Percentiles rank a stretch among this genome's conserved stretches.
phyloP scores from a whole-genome alignment of 1,139 yeast species.

The Taphrina confusa region DNA sequence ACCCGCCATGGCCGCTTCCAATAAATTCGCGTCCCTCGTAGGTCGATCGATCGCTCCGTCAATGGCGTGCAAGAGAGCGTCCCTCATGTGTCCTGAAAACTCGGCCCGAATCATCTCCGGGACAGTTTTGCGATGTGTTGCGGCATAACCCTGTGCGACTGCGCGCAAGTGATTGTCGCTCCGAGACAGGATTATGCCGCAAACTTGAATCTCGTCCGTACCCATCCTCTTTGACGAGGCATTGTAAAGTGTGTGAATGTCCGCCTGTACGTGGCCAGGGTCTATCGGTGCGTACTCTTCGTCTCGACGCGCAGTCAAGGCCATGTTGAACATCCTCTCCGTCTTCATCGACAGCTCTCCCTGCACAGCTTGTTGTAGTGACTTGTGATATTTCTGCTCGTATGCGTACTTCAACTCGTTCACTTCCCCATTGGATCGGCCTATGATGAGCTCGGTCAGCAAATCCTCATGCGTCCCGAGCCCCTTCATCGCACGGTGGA shows the following conservation, averaged over 20 bases:
- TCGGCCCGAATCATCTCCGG: conserved; percentile 38
- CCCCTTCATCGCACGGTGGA: conserved; percentile 40
- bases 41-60: conserved; percentile 39
- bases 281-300: conserved; percentile 40
- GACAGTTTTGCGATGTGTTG: conserved; percentile 37
- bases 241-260: conserved; percentile 39
- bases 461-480: conserved; percentile 41
- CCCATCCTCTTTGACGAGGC: conserved; percentile 40
- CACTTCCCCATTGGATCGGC: conserved; percentile 40
- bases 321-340: conserved; percentile 40
- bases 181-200: conserved; percentile 40
- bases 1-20: conserved; percentile 41
- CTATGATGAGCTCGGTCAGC: conserved; percentile 40
- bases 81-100: conserved; percentile 42
- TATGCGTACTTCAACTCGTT: conserved; percentile 40
- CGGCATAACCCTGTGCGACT: conserved; percentile 37
- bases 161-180: conserved; percentile 39
- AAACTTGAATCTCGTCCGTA: conserved; percentile 41
- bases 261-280: conserved; percentile 37
- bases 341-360: conserved; percentile 42
- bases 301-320: conserved; percentile 38
- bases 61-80: conserved; percentile 40
- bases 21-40: conserved; percentile 39
- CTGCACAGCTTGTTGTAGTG: conserved; percentile 38
- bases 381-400: conserved; percentile 37